These are phyloP conservation scores for Conringia planisiliqua DNA, from an alignment of 345 rosid genomes.

Conservation along the genomic window DNA sequence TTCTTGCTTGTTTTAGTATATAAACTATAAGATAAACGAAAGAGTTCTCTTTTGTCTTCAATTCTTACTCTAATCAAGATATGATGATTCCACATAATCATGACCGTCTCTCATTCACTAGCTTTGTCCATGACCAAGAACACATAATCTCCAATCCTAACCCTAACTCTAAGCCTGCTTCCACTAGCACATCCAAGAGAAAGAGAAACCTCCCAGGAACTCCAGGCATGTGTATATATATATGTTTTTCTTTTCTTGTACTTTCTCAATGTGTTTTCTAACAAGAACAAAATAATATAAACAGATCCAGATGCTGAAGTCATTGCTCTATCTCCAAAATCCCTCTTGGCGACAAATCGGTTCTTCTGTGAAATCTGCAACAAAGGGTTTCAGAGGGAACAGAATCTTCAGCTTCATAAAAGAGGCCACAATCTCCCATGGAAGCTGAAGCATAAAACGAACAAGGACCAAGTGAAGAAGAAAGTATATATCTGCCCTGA, in stretches of 20 bases:
- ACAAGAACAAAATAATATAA: neutral
- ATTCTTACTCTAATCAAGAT: slow-evolving; percentile 14
- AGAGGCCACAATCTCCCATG: slow-evolving; percentile 87
- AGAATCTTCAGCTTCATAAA: slow-evolving; percentile 73
- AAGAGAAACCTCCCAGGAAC: slow-evolving; percentile 63
- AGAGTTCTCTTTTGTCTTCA: neutral
- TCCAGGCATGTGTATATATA: slow-evolving; percentile 44
- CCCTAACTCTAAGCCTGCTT: slow-evolving; percentile 47
- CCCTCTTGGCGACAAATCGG: slow-evolving; percentile 71
- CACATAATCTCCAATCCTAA: slow-evolving; percentile 26
- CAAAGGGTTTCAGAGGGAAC: slow-evolving; percentile 81
- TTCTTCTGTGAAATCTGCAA: slow-evolving; percentile 76
- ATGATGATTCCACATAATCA: slow-evolving; percentile 47
- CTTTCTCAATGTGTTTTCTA: neutral
- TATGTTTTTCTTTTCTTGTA: neutral
- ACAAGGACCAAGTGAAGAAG: slow-evolving; percentile 49
- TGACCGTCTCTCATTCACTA: slow-evolving; percentile 42
- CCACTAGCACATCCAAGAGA: slow-evolving; percentile 38
- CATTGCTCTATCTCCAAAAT: slow-evolving; percentile 70
- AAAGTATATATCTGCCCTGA: slow-evolving; percentile 79
- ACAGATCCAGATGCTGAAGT: slow-evolving; percentile 91
- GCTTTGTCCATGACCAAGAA: slow-evolving; percentile 38
- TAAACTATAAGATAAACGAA: slow-evolving; percentile 14
- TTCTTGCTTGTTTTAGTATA: slow-evolving; percentile 19
- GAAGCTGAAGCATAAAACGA: slow-evolving; percentile 66